These are phyloP conservation scores for Colletotrichum acutatum DNA, from an alignment of 2,329 filamentous ascomycete genomes.

Conservation along the genomic window DNA sequence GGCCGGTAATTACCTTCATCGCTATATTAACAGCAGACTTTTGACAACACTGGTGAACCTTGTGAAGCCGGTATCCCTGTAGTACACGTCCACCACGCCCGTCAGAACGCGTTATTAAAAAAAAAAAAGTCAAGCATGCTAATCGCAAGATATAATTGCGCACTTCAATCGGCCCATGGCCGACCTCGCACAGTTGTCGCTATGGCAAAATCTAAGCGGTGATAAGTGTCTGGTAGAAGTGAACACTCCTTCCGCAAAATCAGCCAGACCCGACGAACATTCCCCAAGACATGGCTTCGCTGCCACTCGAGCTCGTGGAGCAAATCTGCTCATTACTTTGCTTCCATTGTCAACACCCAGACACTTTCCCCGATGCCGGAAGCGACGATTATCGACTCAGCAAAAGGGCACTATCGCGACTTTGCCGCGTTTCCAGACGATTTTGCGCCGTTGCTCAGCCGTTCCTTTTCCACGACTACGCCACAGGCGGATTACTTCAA, in stretches of 20 bases:
- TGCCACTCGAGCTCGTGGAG: constrained; percentile 29
- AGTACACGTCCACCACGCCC: background rate
- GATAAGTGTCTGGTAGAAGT: too few relatives aligned
- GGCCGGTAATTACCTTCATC: background rate
- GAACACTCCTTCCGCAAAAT: background rate
- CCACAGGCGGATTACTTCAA: background rate
- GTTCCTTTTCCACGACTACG: constrained; percentile 26
- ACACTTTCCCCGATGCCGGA: background rate
- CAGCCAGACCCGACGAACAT: background rate
- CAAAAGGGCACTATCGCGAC: background rate
- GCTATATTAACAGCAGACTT: background rate
- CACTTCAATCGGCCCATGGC: background rate
- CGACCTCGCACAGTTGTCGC: background rate
- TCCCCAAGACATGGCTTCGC: background rate
- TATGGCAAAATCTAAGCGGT: background rate
- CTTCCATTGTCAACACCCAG: constrained; percentile 4
- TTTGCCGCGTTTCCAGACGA: constrained; percentile 20
- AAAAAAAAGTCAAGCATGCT: background rate
- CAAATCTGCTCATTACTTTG: constrained; percentile 18
- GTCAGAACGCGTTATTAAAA: background rate
- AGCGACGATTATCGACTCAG: background rate
- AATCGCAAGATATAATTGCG: background rate
- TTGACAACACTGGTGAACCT: background rate
- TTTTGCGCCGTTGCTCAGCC: constrained; percentile 22
- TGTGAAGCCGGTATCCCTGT: background rate